Base-by-base conservation (phyloP, 495 filamentous ascomycete species). In the Podospora pseudocomata region DNA sequence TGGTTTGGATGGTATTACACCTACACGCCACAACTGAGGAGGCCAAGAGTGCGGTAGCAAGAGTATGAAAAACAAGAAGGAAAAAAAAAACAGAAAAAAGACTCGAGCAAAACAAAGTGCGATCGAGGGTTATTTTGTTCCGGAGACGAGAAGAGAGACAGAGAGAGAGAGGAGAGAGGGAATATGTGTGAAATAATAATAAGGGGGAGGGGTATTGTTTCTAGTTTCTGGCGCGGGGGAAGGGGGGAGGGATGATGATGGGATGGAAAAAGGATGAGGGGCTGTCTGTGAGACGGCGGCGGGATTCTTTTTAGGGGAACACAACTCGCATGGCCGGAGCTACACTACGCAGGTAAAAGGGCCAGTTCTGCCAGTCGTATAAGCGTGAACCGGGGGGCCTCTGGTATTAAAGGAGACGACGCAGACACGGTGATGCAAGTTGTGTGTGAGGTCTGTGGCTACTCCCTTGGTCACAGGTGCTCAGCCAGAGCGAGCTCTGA, bases 401-500 rank as follows among this genome's bases (percentile, higher is more conserved):
- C 67, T 68, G 59, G 63, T 55, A 20, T 56, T 63, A 30, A 60
- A 68, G 73, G 71, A 65, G 63, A 71, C 68, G 67, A 70, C 56
- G 63, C 66, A 70, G 71, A 64, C 58, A 73, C 68, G 63, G 70
- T 73, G 74, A 76, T 73, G 73, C 73, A 75, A 66, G 66, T 66
- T 34, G 71, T 73, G 71, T 77, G 60, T 69, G 72, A 75, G 72
- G 68, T 72, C 54, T 63, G 72, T 76, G 74, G 74, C 72, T 74
- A 77, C 74, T 65, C 27, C 60, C 19, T 18, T 62, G 67, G 72
- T 73, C 71, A 74, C 65, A 74, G 66, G 69, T 71, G 69, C 67
- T 68, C 70, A 65, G 71, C 64, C 55, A 39, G 65, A 68, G 39
- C 60, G 53, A 60, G 57, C 11, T 49, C 57, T 26, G 65, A 54